A percentile compares a stretch with the other conserved stretches of the same genome.
Conservation (phyloP, 495 filamentous ascomycete genomes). For the Penicillium salamii region DNA sequence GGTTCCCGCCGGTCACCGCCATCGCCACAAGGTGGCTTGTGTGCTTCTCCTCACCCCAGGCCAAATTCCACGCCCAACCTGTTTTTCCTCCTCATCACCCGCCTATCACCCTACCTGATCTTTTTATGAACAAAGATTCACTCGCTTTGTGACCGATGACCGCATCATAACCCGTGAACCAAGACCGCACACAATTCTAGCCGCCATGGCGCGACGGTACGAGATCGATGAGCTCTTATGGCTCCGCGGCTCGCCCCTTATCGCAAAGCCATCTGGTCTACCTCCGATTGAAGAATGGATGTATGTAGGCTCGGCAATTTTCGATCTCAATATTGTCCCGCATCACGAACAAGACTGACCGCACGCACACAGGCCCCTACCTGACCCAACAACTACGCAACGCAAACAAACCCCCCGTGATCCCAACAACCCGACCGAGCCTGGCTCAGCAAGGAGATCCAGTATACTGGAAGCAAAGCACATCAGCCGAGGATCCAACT, state of each 20-base stretch:
- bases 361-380: slow-evolving; percentile 36
- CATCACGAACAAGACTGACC: slow-evolving; percentile 28
- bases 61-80: background rate
- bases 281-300: slow-evolving; percentile 97
- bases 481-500: slow-evolving; percentile 62
- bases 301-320: slow-evolving; percentile 28
- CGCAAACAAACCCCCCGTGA: slow-evolving; percentile 46
- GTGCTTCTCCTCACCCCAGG: slow-evolving; percentile 25
- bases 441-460: slow-evolving; percentile 51
- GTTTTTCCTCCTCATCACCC: slow-evolving; percentile 2
- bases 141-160: slow-evolving; percentile 30
- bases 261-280: slow-evolving; percentile 73
- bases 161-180: slow-evolving; percentile 26
- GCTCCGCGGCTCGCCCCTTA: slow-evolving; percentile 80
- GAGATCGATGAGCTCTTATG: slow-evolving; percentile 71
- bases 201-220: slow-evolving; percentile 64
- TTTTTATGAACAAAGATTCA: background rate
- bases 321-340: slow-evolving; percentile 5
- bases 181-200: slow-evolving; percentile 28
- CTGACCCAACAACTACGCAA: slow-evolving; percentile 41
- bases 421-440: slow-evolving; percentile 37
- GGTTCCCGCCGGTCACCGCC: slow-evolving; percentile 29
- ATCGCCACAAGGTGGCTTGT: slow-evolving; percentile 36
- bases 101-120: background rate
- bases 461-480: slow-evolving; percentile 58